Base-by-base conservation (phyloP, 2,329 filamentous ascomycete species). In the Pyrenochaeta sp. region DNA sequence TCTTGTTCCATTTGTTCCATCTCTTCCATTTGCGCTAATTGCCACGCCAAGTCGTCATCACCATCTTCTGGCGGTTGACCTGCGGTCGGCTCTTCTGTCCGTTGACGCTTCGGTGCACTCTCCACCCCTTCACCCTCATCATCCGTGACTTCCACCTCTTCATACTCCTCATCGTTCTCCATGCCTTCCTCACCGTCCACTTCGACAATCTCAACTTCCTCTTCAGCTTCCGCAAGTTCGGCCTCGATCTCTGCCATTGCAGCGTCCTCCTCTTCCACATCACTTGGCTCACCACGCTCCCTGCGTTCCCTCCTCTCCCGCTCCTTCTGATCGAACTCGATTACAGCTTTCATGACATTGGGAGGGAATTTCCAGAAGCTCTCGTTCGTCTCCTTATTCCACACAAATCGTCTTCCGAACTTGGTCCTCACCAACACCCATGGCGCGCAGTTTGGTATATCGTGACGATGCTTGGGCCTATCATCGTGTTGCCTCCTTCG, bases 351-450 rank as follows among this genome's bases (percentile, higher is more conserved):
- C 84, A 93, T 89, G 36, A 99, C 84, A 74, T 95, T 90, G 54
- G 92, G 87, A 0, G 95, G 95, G 69, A 97, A 95, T 71, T 92
- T 92, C 95, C 96, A 99, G 77, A 93, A 93, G 77, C 93, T 98
- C 66, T 93, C 85, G 37, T 94, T 91, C 65, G 94, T 97, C 52
- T 86, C 85, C 0, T 89, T 86, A 67, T 99, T 97, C 80, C 96
- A 91, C 2, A 93, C 93, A 72, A 99, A 99, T 51, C 93, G 86
- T 56, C 95, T 85, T 24, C 92, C 91, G 61, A 94, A 88, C 74
- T 92, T 97, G 0, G 95, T 99, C 74, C 90, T 91, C n/a, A 99
- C 92, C 3, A 99, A 82, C 0, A 96, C 79, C 95, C 95, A 99
- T 15, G 93, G 91, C 67, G 91, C 89, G 68, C 88, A 91, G 2